Percentiles rank a stretch among this genome's conserved stretches.
Evolutionary conservation across 2,329 filamentous ascomycete genomes (phyloP).

Genomic region (Stachybotrys chartarum): DNA sequence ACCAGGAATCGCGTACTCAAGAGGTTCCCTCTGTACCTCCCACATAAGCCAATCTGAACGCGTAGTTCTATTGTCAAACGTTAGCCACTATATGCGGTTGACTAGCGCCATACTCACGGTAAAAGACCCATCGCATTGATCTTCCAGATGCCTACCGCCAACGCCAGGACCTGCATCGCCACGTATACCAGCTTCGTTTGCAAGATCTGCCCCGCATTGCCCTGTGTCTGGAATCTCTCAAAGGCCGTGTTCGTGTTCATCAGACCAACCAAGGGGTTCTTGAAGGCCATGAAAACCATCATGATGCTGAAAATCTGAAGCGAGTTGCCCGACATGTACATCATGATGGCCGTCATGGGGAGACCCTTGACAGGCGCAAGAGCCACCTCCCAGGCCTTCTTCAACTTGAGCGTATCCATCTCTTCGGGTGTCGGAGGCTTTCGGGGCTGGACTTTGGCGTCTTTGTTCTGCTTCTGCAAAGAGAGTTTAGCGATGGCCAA

Average conservation of each 20-base stretch:
- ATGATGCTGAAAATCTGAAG: slow-evolving; percentile 99
- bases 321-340: slow-evolving; percentile 99
- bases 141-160: slow-evolving; percentile 90
- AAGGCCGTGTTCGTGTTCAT: slow-evolving; percentile 82
- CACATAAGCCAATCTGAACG: slow-evolving; percentile 96
- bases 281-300: slow-evolving; percentile 99
- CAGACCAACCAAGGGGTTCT: slow-evolving; percentile 83
- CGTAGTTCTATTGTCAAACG: slow-evolving; percentile 59
- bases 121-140: slow-evolving; percentile 93
- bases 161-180: slow-evolving; percentile 73
- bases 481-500: neutral
- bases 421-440: slow-evolving; percentile 70
- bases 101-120: slow-evolving; percentile 53
- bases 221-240: slow-evolving; percentile 78
- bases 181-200: slow-evolving; percentile 85
- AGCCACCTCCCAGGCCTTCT: slow-evolving; percentile 98
- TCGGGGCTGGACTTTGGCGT: slow-evolving; percentile 43
- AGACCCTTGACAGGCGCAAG: slow-evolving; percentile 88
- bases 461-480: slow-evolving; percentile 42
- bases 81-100: slow-evolving; percentile 3
- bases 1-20: slow-evolving; percentile 60
- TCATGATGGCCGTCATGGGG: slow-evolving; percentile 98
- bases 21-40: slow-evolving; percentile 67
- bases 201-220: slow-evolving; percentile 65
- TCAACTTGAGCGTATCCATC: slow-evolving; percentile 92